Base-by-base conservation (phyloP, 2,329 filamentous ascomycete genomes). In the Trichoderma hamatum region DNA sequence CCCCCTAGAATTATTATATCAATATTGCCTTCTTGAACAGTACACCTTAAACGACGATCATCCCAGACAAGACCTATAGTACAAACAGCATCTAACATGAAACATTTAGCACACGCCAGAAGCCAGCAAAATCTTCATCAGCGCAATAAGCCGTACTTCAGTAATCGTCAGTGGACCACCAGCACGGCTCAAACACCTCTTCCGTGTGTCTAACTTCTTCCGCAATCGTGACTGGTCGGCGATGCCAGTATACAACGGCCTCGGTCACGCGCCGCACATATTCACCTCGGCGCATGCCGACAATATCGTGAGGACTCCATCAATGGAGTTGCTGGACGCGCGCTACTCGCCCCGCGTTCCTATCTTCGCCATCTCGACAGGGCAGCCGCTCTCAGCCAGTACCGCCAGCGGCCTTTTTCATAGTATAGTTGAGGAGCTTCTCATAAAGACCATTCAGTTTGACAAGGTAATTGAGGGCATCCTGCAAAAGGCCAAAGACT, bases 231-330 rank as follows among this genome's bases (percentile, higher is more conserved):
- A 49, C 5, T 49, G 52, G 24, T 68, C 80, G 5, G 60, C 74
- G 1, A 67, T 83, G 11, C 79, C 81, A 0, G 77, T 84, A 1
- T 81, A 78, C 2, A 75, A 77, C 1, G 72, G 61, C 19, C 49
- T 83, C 4, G 83, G 80, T 59, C 82, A 84, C 70, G 81, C 81
- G 16, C 60, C 69, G 0, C 81, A 83, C 69, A 73, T 84, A 21
- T 83, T 82, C 71, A 73, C 39, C 46, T 21, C 26, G 13, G 13
- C 28, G 13, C 59, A 69, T 26, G 52, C 63, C 13, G 5, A 43
- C 28, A 26, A 30, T 1, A 51, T 64, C 51, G 34, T 69, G 21
- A 6, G 36, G 26, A n/a, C 7, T 32, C 30, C 61, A 2, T 24
- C 51, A 28, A 32, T 64, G 10, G 26, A 32, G 49, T 3, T 54